Conservation (phyloP, 2,329 filamentous ascomycete genomes). For the Sporothrix schenckii region DNA sequence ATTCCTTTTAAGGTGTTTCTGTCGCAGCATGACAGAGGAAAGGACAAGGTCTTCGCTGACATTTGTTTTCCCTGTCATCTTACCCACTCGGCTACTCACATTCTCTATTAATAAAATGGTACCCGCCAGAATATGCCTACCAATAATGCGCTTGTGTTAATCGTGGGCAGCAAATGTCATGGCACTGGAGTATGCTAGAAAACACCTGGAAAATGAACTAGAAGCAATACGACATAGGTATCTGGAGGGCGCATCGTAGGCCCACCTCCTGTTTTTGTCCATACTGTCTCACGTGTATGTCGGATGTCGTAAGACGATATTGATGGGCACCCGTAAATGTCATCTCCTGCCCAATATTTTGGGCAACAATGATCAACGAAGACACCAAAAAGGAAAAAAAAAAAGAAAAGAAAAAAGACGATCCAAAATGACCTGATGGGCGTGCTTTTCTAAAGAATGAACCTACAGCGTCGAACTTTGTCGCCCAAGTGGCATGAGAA, state of each 20-base stretch:
- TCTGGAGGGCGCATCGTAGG: too few species aligned
- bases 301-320: neutral
- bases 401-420: too few species aligned
- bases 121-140: neutral
- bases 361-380: neutral
- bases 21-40: neutral
- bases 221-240: too few species aligned
- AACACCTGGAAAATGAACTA: neutral
- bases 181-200: neutral
- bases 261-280: neutral
- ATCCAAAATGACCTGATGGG: constrained; percentile 4
- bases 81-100: neutral
- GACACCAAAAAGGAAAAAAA: too few species aligned
- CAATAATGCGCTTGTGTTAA: constrained; percentile 2
- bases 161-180: constrained; percentile 1
- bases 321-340: constrained; percentile 5
- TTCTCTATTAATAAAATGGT: neutral
- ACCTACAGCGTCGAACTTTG: constrained; percentile 16
- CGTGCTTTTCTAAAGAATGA: constrained; percentile 25
- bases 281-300: neutral
- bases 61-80: neutral
- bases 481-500: constrained; percentile 23
- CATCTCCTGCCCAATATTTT: constrained; percentile 23
- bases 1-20: constrained; percentile 9
- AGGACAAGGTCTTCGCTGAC: neutral